Evolutionary conservation across 2,329 filamentous ascomycete genomes (phyloP), one percentile per base, ranked within the genome.

Genomic region (Ceratocystiopsis brevicomis): DNA sequence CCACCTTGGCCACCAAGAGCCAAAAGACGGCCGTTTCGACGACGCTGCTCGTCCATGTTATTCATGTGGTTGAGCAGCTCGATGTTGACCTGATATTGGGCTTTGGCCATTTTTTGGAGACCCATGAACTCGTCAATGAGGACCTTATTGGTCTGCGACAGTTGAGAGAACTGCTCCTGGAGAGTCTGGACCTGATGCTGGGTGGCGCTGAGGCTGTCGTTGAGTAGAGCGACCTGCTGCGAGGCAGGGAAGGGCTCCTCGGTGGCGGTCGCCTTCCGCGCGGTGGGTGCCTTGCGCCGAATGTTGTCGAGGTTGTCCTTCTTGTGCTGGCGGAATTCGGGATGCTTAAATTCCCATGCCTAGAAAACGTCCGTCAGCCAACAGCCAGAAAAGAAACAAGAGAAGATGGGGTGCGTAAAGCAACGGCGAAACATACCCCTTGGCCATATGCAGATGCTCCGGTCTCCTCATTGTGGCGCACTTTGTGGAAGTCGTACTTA

Each of bases 401-500:
- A 40, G 34, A 37, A 61, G 33, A 34, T 5, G 33, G 15, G 33
- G 10, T 9, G 33, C 15, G 13, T 1, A 13, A 13, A 11, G 16
- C 21, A 37, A 6, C n/a, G 13, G 3, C 18, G 34, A 17, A 25
- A 45, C 43, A 13, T 63, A 90, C 84, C 61, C 81, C 81, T 48
- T 78, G 68, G 16, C 85, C 85, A 54, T 92, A 92, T 8, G 78
- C 80, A 45, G 82, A 85, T 53, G 82, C 73, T 21, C 80, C 81
- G 53, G 73, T 84, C 55, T 92, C 85, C 56, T 93, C 85, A 51
- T 85, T 92, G 54, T 87, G 83, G 50, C 90, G 76, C 50, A 96
- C 87, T 68, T 98, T 98, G 68, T 98, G 90, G 53, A 98, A 98
- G 57, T 94, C 87, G 60, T 93, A 95, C 59, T 95, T 95, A 66